phyloP scores from a whole-genome alignment of 257 asterid species.

The Solanum arcanum region DNA sequence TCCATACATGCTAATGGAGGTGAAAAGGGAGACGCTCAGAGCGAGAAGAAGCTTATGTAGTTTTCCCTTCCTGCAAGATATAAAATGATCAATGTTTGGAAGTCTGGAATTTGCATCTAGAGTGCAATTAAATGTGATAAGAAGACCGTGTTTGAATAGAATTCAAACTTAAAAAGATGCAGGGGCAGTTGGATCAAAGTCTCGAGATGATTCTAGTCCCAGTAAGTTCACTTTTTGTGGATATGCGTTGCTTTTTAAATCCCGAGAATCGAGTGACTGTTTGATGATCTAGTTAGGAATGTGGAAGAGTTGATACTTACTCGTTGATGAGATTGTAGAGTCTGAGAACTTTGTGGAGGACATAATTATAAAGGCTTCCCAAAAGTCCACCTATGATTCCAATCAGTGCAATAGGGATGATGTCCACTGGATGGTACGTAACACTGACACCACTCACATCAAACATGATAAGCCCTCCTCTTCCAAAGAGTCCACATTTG shows the following conservation, averaged over 20 bases:
- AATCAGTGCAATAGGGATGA: conserved; percentile 60
- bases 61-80: conserved; percentile 74
- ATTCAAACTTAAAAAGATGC: neutral
- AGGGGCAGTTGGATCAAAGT: neutral
- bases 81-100: neutral
- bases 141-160: neutral
- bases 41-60: conserved; percentile 57
- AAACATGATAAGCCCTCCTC: conserved; percentile 86
- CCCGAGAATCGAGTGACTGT: neutral
- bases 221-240: neutral
- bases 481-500: conserved; percentile 76
- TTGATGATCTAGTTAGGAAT: neutral
- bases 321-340: conserved; percentile 68
- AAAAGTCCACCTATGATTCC: conserved; percentile 84
- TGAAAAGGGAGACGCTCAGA: conserved; percentile 74
- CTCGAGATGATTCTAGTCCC: neutral
- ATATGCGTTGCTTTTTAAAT: neutral
- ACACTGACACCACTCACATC: conserved; percentile 75
- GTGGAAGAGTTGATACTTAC: conserved; percentile 27
- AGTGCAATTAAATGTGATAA: conserved; percentile 6
- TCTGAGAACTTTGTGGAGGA: conserved; percentile 71
- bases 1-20: conserved; percentile 70
- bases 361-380: conserved; percentile 76
- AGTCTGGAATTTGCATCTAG: conserved; percentile 25
- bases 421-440: conserved; percentile 42